Conservation (phyloP, 129 eudicot species). For the Centella asiatica region DNA sequence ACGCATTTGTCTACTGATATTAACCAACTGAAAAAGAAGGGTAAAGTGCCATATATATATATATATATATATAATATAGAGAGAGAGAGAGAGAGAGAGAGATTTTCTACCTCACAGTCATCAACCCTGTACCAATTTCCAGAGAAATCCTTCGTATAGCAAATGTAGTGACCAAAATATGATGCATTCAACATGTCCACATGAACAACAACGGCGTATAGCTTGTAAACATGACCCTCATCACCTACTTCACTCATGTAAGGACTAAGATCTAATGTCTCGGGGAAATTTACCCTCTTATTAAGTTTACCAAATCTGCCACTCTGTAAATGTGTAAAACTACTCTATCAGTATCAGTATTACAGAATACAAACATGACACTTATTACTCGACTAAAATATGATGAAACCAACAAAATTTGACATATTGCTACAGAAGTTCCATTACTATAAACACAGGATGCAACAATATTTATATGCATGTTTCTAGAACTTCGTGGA, state of each 20-base stretch:
- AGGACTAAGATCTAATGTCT: constrained; percentile 59
- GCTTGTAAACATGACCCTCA: constrained; percentile 48
- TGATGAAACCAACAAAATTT: neutral
- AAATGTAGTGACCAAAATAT: constrained; percentile 84
- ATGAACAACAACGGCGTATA: constrained; percentile 90
- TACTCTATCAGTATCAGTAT: neutral
- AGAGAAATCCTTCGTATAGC: constrained; percentile 64
- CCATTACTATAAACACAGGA: neutral
- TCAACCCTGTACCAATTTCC: constrained; percentile 88
- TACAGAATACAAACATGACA: neutral
- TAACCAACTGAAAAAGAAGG: neutral
- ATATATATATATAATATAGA: neutral
- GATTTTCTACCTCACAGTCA: constrained; percentile 70
- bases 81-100: constrained; percentile 14
- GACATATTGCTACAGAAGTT: neutral
- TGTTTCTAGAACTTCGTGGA: neutral
- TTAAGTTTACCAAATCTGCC: constrained; percentile 94
- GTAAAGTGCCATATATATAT: neutral
- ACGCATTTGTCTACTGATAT: neutral
- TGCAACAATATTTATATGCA: neutral
- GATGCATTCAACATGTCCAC: constrained; percentile 96
- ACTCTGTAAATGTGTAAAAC: constrained; percentile 39
- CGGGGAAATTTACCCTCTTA: constrained; percentile 78
- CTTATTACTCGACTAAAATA: neutral
- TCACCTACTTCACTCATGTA: constrained; percentile 68